Conservation (phyloP, 116 monocot genomes). For the Papilionanthe hybrid region DNA sequence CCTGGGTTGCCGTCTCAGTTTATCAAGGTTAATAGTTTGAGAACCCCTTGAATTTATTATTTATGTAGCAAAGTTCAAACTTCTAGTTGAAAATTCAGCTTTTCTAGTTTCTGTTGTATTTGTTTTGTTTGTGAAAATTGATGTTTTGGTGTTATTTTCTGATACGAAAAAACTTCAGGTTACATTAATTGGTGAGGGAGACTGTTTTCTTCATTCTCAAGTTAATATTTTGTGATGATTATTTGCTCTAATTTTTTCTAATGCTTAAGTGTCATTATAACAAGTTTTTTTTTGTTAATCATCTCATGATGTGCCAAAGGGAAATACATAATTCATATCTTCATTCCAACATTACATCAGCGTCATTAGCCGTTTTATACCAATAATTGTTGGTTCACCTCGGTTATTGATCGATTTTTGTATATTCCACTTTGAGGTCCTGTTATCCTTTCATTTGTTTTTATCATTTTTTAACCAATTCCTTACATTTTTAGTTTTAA, state of each 20-base stretch:
- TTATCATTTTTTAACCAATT: neutral
- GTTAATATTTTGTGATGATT: neutral
- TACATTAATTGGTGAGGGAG: neutral
- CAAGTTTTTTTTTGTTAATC: neutral
- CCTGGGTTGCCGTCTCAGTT: slow-evolving; percentile 79
- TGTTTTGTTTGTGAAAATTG: slow-evolving; percentile 2
- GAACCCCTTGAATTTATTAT: neutral
- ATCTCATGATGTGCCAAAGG: neutral
- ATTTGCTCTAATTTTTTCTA: neutral
- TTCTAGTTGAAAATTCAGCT: neutral
- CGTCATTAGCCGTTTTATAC: neutral
- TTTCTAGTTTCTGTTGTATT: neutral
- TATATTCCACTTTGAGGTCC: no score
- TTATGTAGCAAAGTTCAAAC: neutral
- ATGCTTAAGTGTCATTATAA: neutral
- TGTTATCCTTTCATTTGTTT: neutral
- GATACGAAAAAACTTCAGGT: neutral
- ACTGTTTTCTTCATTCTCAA: neutral
- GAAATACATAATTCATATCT: neutral
- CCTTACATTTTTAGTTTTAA: neutral
- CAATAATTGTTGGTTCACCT: neutral
- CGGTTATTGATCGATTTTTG: no score
- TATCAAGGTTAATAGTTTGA: slow-evolving; percentile 48
- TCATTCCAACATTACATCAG: neutral
- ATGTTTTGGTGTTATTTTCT: neutral